phyloP scores from a whole-genome alignment of 208 protist species.

The Wallacemonas collosoma region DNA sequence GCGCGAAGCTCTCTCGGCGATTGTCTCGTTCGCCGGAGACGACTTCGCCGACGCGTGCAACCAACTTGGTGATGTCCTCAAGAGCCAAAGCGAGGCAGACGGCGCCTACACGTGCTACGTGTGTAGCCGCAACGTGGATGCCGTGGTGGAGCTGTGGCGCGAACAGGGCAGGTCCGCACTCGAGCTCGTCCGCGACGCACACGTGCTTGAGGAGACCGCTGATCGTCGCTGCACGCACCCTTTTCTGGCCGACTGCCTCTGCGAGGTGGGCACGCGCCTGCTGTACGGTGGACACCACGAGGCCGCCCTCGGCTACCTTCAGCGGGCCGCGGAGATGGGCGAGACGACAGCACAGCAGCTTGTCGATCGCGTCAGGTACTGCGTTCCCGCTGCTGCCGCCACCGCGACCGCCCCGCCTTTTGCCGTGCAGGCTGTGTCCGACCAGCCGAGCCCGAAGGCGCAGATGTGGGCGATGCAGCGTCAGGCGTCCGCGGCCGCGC shows the following conservation, averaged over 20 bases:
- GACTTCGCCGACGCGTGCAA: conserved; percentile 70
- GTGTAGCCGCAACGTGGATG: conserved; percentile 77
- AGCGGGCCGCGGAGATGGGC: conserved; percentile 63
- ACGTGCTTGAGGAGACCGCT: conserved; percentile 71
- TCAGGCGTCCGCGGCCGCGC: conserved; percentile 34
- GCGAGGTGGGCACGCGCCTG: conserved; percentile 52
- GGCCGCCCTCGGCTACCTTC: conserved; percentile 51
- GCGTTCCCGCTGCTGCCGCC: conserved; percentile 31
- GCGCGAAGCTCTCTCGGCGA: conserved; percentile 73
- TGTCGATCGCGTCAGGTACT: conserved; percentile 67
- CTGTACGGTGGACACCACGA: conserved; percentile 42
- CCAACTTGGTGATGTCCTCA: conserved; percentile 54
- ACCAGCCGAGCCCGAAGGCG: conserved; percentile 41
- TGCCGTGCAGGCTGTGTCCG: conserved; percentile 39
- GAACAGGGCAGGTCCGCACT: conserved; percentile 39
- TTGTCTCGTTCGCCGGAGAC: conserved; percentile 72
- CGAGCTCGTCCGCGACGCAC: conserved; percentile 60
- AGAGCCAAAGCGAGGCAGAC: conserved; percentile 50
- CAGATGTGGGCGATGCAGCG: conserved; percentile 22
- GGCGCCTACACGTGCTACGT: conserved; percentile 78
- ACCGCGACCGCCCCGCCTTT: conserved; percentile 35
- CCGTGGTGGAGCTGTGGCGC: conserved; percentile 61
- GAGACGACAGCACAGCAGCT: conserved; percentile 51
- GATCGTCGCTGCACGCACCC: conserved; percentile 36
- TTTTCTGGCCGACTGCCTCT: conserved; percentile 64